Conservation (phyloP, 345 rosid genomes). For the Cardamine chenopodiifolia region DNA sequence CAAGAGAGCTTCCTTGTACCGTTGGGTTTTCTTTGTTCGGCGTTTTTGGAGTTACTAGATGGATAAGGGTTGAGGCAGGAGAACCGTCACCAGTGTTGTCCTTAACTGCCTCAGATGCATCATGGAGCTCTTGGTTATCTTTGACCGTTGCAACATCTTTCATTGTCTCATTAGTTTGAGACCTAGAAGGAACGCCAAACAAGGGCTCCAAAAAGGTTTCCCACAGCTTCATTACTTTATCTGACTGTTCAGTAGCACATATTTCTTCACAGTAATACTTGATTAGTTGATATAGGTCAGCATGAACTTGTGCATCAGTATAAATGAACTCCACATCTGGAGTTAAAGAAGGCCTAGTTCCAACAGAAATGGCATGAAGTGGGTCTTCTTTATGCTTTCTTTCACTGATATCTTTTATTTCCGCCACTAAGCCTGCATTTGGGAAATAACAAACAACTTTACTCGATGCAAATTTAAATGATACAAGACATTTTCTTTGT, state of each 20-base stretch:
- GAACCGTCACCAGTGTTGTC: slow-evolving; percentile 55
- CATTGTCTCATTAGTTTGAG: slow-evolving; percentile 73
- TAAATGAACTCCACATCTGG: slow-evolving; percentile 80
- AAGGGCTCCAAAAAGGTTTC: slow-evolving; percentile 88
- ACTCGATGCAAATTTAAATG: neutral
- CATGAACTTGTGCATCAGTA: slow-evolving; percentile 75
- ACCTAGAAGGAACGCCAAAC: slow-evolving; percentile 77
- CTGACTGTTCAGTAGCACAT: slow-evolving; percentile 84
- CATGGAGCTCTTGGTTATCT: slow-evolving; percentile 48
- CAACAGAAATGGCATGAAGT: slow-evolving; percentile 80
- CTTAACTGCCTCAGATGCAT: slow-evolving; percentile 60
- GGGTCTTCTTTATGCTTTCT: slow-evolving; percentile 80
- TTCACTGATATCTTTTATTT: slow-evolving; percentile 94
- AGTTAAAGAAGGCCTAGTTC: slow-evolving; percentile 58
- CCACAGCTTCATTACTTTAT: slow-evolving; percentile 91
- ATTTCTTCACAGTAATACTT: slow-evolving; percentile 91
- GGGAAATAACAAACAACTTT: slow-evolving; percentile 16
- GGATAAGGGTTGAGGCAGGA: slow-evolving; percentile 51
- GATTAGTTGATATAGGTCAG: slow-evolving; percentile 87
- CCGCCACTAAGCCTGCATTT: slow-evolving; percentile 76
- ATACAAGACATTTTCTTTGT: slow-evolving; percentile 1
- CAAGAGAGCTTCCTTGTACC: slow-evolving; percentile 64
- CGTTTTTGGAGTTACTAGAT: slow-evolving; percentile 51
- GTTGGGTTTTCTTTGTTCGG: slow-evolving; percentile 56
- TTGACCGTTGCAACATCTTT: slow-evolving; percentile 63